phyloP scores from a whole-genome alignment of 139 green algal species.

The Coelastrella sp. region DNA sequence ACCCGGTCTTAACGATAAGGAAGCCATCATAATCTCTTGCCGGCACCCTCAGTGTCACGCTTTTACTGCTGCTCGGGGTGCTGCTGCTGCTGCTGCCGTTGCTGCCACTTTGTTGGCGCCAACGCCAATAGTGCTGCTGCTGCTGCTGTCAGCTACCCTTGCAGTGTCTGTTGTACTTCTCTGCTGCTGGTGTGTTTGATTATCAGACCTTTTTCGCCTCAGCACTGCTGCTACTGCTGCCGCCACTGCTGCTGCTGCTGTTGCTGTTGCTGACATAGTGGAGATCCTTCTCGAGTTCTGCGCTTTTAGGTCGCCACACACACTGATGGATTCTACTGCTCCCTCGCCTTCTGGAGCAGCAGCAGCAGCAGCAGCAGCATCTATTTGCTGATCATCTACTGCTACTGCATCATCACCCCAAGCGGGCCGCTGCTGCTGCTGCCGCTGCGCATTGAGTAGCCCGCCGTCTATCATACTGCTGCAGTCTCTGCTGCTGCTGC shows the following conservation, averaged over 20 bases:
- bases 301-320: too few species aligned
- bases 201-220: background rate
- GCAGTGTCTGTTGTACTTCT: too few species aligned
- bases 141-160: too few species aligned
- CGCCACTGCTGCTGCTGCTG: background rate
- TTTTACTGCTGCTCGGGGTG: background rate
- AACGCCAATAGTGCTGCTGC: background rate
- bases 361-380: conserved; percentile 19
- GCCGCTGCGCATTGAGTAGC: background rate
- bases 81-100: too few species aligned
- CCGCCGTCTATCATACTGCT: conserved; percentile 5
- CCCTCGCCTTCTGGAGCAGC: background rate
- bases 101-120: too few species aligned
- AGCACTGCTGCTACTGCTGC: background rate
- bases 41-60: background rate
- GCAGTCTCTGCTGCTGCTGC: conserved; percentile 3
- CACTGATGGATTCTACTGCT: too few species aligned
- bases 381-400: too few species aligned
- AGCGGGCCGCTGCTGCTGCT: background rate
- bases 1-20: too few species aligned
- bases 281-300: too few species aligned
- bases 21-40: too few species aligned
- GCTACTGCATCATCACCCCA: background rate
- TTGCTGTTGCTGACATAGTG: too few species aligned
- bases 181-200: background rate